Evolutionary conservation across 108 stramenopile species (phyloP), one percentile per base, ranked within the genome.

Genomic region (Craspedostauros australis): DNA sequence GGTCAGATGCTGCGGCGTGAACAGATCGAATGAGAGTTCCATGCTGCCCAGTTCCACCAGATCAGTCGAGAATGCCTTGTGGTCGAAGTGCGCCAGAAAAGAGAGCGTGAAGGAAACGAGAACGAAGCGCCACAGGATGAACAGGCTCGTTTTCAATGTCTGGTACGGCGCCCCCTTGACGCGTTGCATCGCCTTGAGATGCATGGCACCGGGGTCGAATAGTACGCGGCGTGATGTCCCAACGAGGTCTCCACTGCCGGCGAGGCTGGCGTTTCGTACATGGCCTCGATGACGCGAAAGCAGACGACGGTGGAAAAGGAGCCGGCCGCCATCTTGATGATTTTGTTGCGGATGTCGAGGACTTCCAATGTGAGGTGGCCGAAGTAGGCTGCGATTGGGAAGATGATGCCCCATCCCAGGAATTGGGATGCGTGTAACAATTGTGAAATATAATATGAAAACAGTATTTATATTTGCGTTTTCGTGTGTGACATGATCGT

Each of bases 381-480:
- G 46, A 37, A 58, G 54, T 46, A 67, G 55, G 55, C 32, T 43
- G 32, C 62, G 58, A 18, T 46, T 83, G 26, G 77, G 75, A 39
- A 68, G 72, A 23, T 83, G 73, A 70, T 57, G 36, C 25, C 76
- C 80, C 7, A 72, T 82, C 23, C 72, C 80, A 5, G 73, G 74
- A 6, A 46, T 61, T 20, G 37, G n/a, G n/a, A n/a, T n/a, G n/a
- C n/a, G n/a, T n/a, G n/a, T n/a, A n/a, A n/a, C 11, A 12, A 36
- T 36, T 12, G 12, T 12, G 11, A 36, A 12, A 36, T 12, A 36
- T 12, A 36, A 36, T 12, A 9, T 12, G 9, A 36, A 12, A 36
- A 12, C 12, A 36, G 12, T 9, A n/a, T n/a, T n/a, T n/a, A n/a
- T n/a, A n/a, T n/a, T n/a, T n/a, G n/a, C n/a, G n/a, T n/a, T n/a